phyloP scores from a whole-genome alignment of 306 rosid species.

The apple (Malus domestica) region DNA sequence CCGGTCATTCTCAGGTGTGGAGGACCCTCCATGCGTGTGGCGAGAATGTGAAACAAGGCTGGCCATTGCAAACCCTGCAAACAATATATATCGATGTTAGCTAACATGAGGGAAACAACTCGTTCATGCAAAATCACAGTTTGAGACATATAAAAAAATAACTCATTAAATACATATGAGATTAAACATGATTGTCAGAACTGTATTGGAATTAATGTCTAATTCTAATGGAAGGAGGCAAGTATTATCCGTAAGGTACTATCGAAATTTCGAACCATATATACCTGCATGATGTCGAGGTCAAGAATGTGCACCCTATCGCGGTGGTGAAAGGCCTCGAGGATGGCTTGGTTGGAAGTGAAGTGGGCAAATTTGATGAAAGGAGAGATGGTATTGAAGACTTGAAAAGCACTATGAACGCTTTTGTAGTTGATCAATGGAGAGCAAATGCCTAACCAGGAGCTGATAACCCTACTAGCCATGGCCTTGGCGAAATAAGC shows the following conservation, averaged over 20 bases:
- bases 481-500: constrained; percentile 76
- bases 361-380: constrained; percentile 82
- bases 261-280: not conserved
- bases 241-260: not conserved
- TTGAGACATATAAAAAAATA: no score
- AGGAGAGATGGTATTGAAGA: constrained; percentile 67
- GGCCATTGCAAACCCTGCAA: constrained; percentile 85
- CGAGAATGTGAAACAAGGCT: constrained; percentile 64
- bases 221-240: not conserved
- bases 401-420: constrained; percentile 55
- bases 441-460: constrained; percentile 53
- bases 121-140: not conserved
- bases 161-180: not conserved
- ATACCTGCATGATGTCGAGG: constrained; percentile 70
- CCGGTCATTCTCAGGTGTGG: constrained; percentile 63
- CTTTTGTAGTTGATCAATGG: constrained; percentile 51
- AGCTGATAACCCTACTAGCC: constrained; percentile 63
- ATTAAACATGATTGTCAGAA: no score
- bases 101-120: not conserved
- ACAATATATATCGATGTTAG: not conserved
- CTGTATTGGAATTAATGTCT: not conserved
- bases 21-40: constrained; percentile 58
- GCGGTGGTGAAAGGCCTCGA: constrained; percentile 51
- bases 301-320: constrained; percentile 62
- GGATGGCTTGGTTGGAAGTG: constrained; percentile 85